phyloP scores from a whole-genome alignment of 1,284 basidiomycete species.

The Boletus smithii region DNA sequence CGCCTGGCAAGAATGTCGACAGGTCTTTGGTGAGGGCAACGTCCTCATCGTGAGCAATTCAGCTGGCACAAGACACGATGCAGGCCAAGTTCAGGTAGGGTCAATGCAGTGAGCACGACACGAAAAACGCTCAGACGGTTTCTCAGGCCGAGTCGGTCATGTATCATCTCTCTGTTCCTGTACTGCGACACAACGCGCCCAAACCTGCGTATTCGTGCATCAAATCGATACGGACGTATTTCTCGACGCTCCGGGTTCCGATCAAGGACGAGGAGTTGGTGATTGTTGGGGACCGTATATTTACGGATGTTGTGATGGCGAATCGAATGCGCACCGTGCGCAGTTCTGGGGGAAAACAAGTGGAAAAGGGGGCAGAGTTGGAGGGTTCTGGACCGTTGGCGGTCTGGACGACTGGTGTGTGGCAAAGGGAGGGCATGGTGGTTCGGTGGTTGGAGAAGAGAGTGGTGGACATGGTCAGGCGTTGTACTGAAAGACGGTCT shows the following conservation, averaged over 20 bases:
- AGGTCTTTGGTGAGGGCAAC: conserved; percentile 73
- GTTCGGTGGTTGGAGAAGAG: conserved; percentile 58
- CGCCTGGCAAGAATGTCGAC: conserved; percentile 75
- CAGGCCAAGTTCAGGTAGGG: conserved; percentile 74
- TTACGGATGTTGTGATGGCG: conserved; percentile 88
- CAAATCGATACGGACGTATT: conserved; percentile 36
- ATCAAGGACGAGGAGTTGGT: conserved; percentile 63
- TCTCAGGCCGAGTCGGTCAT: conserved; percentile 82
- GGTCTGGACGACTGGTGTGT: conserved; percentile 66
- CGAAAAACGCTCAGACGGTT: background rate
- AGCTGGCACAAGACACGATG: conserved; percentile 79
- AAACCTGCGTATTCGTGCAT: conserved; percentile 68
- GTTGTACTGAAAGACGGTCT: background rate
- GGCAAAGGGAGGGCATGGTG: conserved; percentile 57
- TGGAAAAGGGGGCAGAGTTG: no score
- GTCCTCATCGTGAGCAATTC: conserved; percentile 94
- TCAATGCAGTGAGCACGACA: no score
- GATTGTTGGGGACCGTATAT: conserved; percentile 85
- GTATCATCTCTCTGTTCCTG: conserved; percentile 73
- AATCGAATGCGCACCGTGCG: conserved; percentile 68
- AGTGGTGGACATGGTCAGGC: conserved; percentile 36
- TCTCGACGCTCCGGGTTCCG: conserved; percentile 40
- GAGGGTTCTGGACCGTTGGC: conserved; percentile 65
- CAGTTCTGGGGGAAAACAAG: no score
- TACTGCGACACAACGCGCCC: conserved; percentile 70